Evolutionary conservation across 176 grass and related monocot genomes (phyloP).

Genomic region (Tuctoria greenei): DNA sequence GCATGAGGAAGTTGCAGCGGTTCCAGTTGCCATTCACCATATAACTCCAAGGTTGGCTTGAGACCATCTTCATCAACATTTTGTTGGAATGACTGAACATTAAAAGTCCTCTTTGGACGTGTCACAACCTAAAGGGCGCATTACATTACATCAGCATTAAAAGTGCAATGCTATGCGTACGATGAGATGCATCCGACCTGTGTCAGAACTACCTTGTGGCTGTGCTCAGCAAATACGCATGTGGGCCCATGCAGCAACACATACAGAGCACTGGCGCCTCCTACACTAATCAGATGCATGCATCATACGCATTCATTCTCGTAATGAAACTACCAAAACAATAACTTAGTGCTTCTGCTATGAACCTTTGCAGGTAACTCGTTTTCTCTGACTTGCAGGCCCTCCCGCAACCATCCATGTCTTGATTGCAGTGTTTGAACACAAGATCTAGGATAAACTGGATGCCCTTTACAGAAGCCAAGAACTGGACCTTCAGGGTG

Average conservation of each 20-base stretch:
- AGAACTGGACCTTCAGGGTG: conserved; percentile 81
- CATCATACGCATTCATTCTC: background rate
- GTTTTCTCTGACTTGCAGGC: conserved; percentile 79
- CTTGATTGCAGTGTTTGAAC: conserved; percentile 83
- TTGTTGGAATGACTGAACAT: conserved; percentile 45
- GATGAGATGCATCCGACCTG: background rate
- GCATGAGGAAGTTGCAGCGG: conserved; percentile 74
- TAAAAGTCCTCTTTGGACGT: conserved; percentile 58
- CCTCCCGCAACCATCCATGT: conserved; percentile 79
- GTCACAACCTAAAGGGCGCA: conserved; percentile 53
- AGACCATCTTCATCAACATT: conserved; percentile 48
- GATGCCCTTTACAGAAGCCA: conserved; percentile 82
- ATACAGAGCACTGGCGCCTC: background rate
- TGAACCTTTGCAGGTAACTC: conserved; percentile 74
- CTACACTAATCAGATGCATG: background rate
- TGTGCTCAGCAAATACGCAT: background rate
- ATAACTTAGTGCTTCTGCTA: conserved; percentile 15
- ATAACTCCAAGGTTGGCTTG: conserved; percentile 62
- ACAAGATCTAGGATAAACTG: conserved; percentile 84
- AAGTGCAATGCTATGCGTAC: background rate
- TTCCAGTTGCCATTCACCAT: conserved; percentile 92
- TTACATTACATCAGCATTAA: conserved; percentile 25
- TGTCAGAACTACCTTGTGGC: background rate
- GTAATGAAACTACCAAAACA: conserved; percentile 18
- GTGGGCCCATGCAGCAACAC: background rate